Evolutionary conservation across 2,329 filamentous ascomycete genomes (phyloP).

Genomic region (Epichloe aotearoae): DNA sequence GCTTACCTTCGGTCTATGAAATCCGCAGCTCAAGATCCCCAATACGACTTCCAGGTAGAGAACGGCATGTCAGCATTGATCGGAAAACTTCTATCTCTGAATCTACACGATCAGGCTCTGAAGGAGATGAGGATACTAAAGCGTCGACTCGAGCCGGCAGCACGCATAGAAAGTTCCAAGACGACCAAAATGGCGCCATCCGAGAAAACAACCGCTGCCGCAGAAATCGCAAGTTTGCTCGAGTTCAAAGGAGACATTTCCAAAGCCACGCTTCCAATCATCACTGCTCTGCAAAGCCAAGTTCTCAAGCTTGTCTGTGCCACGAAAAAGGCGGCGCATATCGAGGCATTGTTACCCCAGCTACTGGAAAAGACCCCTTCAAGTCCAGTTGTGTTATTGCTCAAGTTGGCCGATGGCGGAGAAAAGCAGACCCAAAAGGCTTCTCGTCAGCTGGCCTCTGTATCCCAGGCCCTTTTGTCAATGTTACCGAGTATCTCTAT

Average conservation of each 20-base stretch:
- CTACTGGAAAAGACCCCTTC: slow-evolving; percentile 38
- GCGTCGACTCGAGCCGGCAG: slow-evolving; percentile 37
- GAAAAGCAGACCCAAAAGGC: slow-evolving; percentile 41
- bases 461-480: slow-evolving; percentile 52
- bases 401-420: slow-evolving; percentile 28
- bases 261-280: slow-evolving; percentile 34
- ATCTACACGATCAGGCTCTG: slow-evolving; percentile 52
- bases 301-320: slow-evolving; percentile 49
- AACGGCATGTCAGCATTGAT: slow-evolving; percentile 58
- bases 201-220: slow-evolving; percentile 17
- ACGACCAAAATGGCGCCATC: slow-evolving; percentile 14
- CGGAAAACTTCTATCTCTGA: slow-evolving; percentile 50
- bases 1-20: slow-evolving; percentile 47
- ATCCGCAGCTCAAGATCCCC: slow-evolving; percentile 35
- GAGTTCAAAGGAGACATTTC: slow-evolving; percentile 39
- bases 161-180: slow-evolving; percentile 18
- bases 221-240: slow-evolving; percentile 43
- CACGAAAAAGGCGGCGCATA: slow-evolving; percentile 43
- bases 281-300: slow-evolving; percentile 53
- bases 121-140: slow-evolving; percentile 58
- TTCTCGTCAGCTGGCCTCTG: slow-evolving; percentile 50
- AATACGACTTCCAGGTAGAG: slow-evolving; percentile 57
- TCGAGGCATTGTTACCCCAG: slow-evolving; percentile 43
- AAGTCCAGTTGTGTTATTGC: slow-evolving; percentile 46
- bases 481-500: slow-evolving; percentile 54